Evolutionary conservation across 2,329 filamentous ascomycete genomes (phyloP), one percentile per base, ranked within the genome.

Genomic region (Beauveria australis): DNA sequence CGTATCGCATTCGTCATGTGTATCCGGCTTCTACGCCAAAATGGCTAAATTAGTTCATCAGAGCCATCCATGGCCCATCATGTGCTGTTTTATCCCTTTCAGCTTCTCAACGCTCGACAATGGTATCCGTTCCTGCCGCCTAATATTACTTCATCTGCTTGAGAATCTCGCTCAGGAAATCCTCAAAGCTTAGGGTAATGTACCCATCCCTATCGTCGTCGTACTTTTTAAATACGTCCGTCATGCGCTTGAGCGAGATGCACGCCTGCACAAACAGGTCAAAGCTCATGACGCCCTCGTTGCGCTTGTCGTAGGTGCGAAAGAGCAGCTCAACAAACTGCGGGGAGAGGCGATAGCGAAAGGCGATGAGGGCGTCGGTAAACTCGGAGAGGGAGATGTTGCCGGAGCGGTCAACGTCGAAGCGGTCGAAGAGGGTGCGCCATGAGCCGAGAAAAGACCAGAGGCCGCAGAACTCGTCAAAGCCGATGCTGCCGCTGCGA

Each of bases 151-250:
- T 83, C 63, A 86, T 73, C 74, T 86, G 83, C 71, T 82, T 82
- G 65, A 86, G 67, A 64, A 86, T 85, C 75, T 86, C 88, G 43
- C 85, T 87, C 70, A 92, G 76, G 72, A 92, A 92, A 68, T 92
- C 88, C 76, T 92, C 89, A 68, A 92, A 92, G 71, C 87, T 90
- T 59, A 92, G 75, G 4, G 88, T 92, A 67, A 92, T 90, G 73
- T 92, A 97, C 1, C 94, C 94, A 75, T 97, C 94, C 47, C 94
- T 85, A 74, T 99, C 94, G 69, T 96, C 90, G 68, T 99, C 94
- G 73, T 97, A 99, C 76, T 92, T 93, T 81, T 99, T 99, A 74
- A 99, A 99, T 30, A 96, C 92, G 74, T 99, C 94, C 63, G 94
- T 99, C 93, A 99, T 97, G 67, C 94, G 84, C 83, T 97, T 97